Percentiles rank a stretch among this genome's conserved stretches.
phyloP scores from a whole-genome alignment of 73 alveolate species.

The Tetrahymena thermophila region DNA sequence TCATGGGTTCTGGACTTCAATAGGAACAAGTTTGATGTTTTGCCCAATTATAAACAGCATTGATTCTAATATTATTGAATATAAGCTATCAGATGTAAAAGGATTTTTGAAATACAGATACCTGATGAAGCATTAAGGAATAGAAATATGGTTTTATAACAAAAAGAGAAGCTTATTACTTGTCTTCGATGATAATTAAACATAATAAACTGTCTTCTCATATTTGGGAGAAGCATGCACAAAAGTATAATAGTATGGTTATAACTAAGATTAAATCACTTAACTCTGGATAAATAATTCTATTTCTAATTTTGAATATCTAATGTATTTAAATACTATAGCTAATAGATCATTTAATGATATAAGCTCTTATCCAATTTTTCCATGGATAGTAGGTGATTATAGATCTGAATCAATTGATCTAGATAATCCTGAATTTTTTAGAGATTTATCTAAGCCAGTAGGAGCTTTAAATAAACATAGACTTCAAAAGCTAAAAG shows the following conservation, averaged over 20 bases:
- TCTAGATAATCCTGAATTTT: constrained; percentile 29
- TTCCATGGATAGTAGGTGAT: constrained; percentile 89
- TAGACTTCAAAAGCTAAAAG: constrained; percentile 32
- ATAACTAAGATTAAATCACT: constrained; percentile 41
- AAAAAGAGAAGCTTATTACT: constrained; percentile 22
- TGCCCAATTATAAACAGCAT: constrained; percentile 5
- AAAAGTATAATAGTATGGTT: constrained; percentile 14
- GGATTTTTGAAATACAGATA: constrained; percentile 30
- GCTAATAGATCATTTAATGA: constrained; percentile 87
- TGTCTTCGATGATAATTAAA: constrained; percentile 16
- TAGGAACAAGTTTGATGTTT: neutral
- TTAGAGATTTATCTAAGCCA: constrained; percentile 80
- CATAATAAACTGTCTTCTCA: neutral
- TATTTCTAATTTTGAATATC: constrained; percentile 70
- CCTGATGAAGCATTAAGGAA: constrained; percentile 11
- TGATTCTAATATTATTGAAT: constrained; percentile 3
- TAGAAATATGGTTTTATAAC: constrained; percentile 33
- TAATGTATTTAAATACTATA: constrained; percentile 71
- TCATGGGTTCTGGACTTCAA: constrained; percentile 1
- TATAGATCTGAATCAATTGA: constrained; percentile 44
- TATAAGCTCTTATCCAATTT: constrained; percentile 89
- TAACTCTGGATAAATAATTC: constrained; percentile 67
- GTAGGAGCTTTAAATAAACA: constrained; percentile 58
- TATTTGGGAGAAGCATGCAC: neutral
- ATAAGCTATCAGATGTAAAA: constrained; percentile 19